Evolutionary conservation across 495 filamentous ascomycete species (phyloP), one percentile per base, ranked within the genome.

Genomic region (Acidomyces sp.): DNA sequence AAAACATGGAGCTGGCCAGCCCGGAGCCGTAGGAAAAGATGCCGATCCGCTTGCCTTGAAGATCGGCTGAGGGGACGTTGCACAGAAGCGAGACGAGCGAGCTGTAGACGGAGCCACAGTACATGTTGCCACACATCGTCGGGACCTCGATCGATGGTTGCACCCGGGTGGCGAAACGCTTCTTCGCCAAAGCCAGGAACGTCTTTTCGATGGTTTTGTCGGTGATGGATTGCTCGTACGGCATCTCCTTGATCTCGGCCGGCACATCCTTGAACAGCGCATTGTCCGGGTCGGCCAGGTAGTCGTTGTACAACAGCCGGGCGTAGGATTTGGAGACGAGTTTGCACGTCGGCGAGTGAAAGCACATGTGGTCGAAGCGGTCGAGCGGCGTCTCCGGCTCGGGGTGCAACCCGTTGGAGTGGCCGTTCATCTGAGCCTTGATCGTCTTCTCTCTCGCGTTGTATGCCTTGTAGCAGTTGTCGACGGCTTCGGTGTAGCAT

Each of bases 101-200:
- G 43, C 77, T 78, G 68, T 86, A 97, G 51, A 97, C 82, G 58
- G 84, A 93, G 35, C 80, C 90, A 54, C 80, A 87, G 68, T 97
- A 97, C 92, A 95, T 97, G 73, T 97, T 97, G 62, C 90, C 92
- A 63, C 86, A 94, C 67, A 85, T 78, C 30, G 86, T 95, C 25
- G 90, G 80, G 17, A 92, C 81, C 58, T 92, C 69, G 57, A 90
- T 81, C 55, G 70, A 65, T 26, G 92, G 86, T 58, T 78, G 68
- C 42, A 97, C 82, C 60, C 86, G 82, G 62, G 85, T 77, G 49
- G 78, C 75, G 68, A 86, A 96, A 42, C 78, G 78, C 77, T 95
- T 95, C 80, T 97, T 97, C 57, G 84, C 78, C 46, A 96, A 74
- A 35, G 56, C 77, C 80, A 96, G 85, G 66, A 97, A 93, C 39